Conservation (phyloP, 495 filamentous ascomycete genomes). For the Geopyxis carbonaria region DNA sequence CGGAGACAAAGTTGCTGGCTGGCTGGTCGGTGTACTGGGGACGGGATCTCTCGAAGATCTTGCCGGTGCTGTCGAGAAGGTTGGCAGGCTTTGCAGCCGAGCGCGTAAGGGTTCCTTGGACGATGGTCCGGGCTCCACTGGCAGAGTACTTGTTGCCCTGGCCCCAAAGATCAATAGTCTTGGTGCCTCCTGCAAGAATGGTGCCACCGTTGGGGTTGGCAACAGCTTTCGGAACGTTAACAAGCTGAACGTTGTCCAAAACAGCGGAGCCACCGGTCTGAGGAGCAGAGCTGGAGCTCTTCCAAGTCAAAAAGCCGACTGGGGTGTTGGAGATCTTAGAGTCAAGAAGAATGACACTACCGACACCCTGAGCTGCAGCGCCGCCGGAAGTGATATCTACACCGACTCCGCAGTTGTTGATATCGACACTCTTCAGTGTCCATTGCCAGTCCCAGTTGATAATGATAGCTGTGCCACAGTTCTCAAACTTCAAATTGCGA, state of each 20-base stretch:
- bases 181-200: slow-evolving; percentile 53
- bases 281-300: no score
- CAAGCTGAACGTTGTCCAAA: slow-evolving; percentile 72
- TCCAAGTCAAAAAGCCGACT: slow-evolving; percentile 43
- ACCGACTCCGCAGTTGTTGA: slow-evolving; percentile 66
- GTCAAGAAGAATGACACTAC: slow-evolving; percentile 67
- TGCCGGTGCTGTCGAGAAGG: slow-evolving; percentile 32
- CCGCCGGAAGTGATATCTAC: slow-evolving; percentile 59
- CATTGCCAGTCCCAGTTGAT: slow-evolving; percentile 85
- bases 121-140: slow-evolving; percentile 27
- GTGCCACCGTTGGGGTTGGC: slow-evolving; percentile 42
- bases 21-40: slow-evolving; percentile 54
- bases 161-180: slow-evolving; percentile 49
- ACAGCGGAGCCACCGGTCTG: slow-evolving; percentile 63
- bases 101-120: slow-evolving; percentile 36
- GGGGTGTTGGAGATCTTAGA: slow-evolving; percentile 58
- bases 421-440: slow-evolving; percentile 61
- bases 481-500: slow-evolving; percentile 76
- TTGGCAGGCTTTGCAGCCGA: slow-evolving; percentile 38
- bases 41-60: slow-evolving; percentile 43
- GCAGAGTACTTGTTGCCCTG: slow-evolving; percentile 55
- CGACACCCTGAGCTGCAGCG: slow-evolving; percentile 49
- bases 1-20: slow-evolving; percentile 45
- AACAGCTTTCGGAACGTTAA: slow-evolving; percentile 33
- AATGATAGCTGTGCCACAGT: slow-evolving; percentile 68